Conservation (phyloP, 768 basidiomycete species). For the Asterophora lycoperdoides region DNA sequence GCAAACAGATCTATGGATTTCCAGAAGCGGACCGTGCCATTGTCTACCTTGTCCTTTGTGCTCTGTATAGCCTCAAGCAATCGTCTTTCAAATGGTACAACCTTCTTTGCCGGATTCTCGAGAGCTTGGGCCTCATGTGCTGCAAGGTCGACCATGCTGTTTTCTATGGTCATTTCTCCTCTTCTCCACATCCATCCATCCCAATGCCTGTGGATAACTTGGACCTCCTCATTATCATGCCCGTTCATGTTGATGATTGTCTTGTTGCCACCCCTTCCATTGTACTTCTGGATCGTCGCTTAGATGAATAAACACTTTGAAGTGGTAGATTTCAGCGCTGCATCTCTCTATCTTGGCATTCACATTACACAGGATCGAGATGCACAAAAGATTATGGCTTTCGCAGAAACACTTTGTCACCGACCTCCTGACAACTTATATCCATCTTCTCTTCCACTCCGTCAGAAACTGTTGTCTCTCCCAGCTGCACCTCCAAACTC, state of each 20-base stretch:
- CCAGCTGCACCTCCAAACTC: neutral
- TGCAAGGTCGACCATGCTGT: conserved; percentile 25
- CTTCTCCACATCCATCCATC: conserved; percentile 15
- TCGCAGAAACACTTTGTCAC: no score
- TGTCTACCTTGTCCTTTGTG: conserved; percentile 17
- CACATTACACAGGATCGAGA: neutral
- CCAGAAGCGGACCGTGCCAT: conserved; percentile 8
- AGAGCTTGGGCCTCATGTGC: conserved; percentile 11
- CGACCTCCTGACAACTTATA: no score
- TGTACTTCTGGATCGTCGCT: conserved; percentile 17
- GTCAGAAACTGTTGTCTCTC: neutral
- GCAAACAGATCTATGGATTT: conserved; percentile 19
- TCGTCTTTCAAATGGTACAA: conserved; percentile 1
- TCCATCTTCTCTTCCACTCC: neutral
- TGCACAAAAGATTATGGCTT: neutral
- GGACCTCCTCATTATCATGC: conserved; percentile 15
- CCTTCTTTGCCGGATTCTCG: conserved; percentile 6
- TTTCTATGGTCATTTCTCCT: conserved; percentile 16
- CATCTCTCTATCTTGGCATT: conserved; percentile 2
- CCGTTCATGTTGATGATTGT: conserved; percentile 26
- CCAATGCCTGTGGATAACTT: conserved; percentile 14
- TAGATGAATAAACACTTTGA: neutral
- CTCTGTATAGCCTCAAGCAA: neutral
- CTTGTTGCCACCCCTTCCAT: conserved; percentile 16
- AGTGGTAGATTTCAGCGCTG: conserved; percentile 1